Percentiles rank a stretch among this genome's conserved stretches.
phyloP scores from a whole-genome alignment of 306 rosid species.

The Argentina anserina region DNA sequence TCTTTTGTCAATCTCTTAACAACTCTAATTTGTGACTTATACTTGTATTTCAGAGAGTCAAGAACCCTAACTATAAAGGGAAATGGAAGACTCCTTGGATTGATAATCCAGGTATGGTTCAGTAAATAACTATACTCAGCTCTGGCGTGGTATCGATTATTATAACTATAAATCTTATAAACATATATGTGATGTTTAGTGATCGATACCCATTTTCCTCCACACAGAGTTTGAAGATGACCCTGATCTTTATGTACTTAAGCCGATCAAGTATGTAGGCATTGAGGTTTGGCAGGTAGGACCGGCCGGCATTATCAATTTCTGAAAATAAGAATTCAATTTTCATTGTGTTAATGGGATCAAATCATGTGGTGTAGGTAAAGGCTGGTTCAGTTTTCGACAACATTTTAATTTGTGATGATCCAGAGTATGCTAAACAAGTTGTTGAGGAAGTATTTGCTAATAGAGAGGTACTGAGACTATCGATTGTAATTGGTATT shows the following conservation, averaged over 20 bases:
- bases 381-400: slow-evolving; percentile 95
- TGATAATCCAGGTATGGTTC: slow-evolving; percentile 83
- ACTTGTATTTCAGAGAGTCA: slow-evolving; percentile 63
- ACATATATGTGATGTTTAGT: slow-evolving; percentile 19
- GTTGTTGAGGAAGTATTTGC: slow-evolving; percentile 63
- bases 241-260: slow-evolving; percentile 80
- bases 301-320: slow-evolving; percentile 27
- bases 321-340: background rate
- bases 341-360: background rate
- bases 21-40: slow-evolving; percentile 25
- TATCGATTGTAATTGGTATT: slow-evolving; percentile 15
- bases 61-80: slow-evolving; percentile 94
- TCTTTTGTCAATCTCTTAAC: background rate
- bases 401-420: slow-evolving; percentile 87
- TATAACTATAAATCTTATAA: slow-evolving; percentile 21
- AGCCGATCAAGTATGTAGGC: slow-evolving; percentile 88
- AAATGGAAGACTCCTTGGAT: slow-evolving; percentile 93
- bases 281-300: slow-evolving; percentile 98
- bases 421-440: slow-evolving; percentile 83
- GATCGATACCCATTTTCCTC: background rate
- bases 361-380: slow-evolving; percentile 46
- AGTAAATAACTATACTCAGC: background rate
- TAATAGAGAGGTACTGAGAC: slow-evolving; percentile 59
- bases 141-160: background rate
- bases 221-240: slow-evolving; percentile 90